These are phyloP conservation scores for Fomitopsis serialis DNA, from an alignment of 768 basidiomycete genomes.

Conservation along the genomic window DNA sequence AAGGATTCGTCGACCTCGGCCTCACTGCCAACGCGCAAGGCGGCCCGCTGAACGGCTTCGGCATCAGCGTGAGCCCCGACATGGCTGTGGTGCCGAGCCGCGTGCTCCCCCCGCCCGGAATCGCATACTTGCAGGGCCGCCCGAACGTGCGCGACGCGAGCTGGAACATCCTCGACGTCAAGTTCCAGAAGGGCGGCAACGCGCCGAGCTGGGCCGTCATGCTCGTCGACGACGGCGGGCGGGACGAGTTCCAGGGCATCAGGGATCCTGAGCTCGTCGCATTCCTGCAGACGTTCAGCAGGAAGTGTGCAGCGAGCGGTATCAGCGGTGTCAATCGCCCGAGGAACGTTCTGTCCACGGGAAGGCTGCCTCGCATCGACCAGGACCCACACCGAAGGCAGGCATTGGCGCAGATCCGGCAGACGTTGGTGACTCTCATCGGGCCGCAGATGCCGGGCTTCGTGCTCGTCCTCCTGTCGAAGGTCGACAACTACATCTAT, in stretches of 20 bases:
- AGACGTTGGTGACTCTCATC: slow-evolving; percentile 18
- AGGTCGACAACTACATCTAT: slow-evolving; percentile 69
- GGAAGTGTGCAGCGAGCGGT: slow-evolving; percentile 55
- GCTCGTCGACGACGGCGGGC: slow-evolving; percentile 47
- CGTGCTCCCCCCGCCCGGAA: slow-evolving; percentile 51
- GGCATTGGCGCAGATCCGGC: slow-evolving; percentile 39
- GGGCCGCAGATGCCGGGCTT: slow-evolving; percentile 45
- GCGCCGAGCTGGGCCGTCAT: slow-evolving; percentile 64
- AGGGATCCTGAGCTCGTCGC: slow-evolving; percentile 34
- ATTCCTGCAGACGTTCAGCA: slow-evolving; percentile 48
- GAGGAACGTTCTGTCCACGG: slow-evolving; percentile 33
- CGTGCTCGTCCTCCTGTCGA: slow-evolving; percentile 65
- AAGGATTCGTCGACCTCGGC: slow-evolving; percentile 56
- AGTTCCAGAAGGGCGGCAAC: slow-evolving; percentile 52
- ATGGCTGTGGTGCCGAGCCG: slow-evolving; percentile 66
- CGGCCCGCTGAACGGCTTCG: slow-evolving; percentile 47
- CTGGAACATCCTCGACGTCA: slow-evolving; percentile 75
- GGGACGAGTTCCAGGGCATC: slow-evolving; percentile 33
- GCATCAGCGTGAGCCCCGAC: slow-evolving; percentile 44
- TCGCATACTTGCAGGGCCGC: slow-evolving; percentile 48
- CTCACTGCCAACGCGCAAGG: slow-evolving; percentile 32
- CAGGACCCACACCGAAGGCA: slow-evolving; percentile 31
- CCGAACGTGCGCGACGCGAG: slow-evolving; percentile 48
- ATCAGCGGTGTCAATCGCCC: slow-evolving; percentile 38
- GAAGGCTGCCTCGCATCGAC: slow-evolving; percentile 27